A percentile compares a stretch with the other conserved stretches of the same genome.
phyloP scores from a whole-genome alignment of 257 asterid species.

The Marsdenia floribunda region DNA sequence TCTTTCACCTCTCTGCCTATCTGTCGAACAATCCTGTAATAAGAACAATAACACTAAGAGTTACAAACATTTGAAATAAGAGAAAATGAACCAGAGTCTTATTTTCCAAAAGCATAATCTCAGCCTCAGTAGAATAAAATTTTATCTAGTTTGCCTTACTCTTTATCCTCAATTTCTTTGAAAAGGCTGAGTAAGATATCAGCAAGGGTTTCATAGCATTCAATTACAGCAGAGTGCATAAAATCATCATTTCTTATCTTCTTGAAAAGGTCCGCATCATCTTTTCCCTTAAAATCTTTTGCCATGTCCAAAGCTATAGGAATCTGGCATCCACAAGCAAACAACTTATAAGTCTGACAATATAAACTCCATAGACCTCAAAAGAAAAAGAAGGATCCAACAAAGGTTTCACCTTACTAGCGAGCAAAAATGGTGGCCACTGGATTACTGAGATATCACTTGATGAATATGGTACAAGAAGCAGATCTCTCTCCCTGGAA shows the following conservation, averaged over 20 bases:
- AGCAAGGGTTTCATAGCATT: conserved; percentile 80
- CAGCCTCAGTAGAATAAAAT: background rate
- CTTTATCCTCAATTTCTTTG: conserved; percentile 50
- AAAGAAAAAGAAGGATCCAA: conserved; percentile 11
- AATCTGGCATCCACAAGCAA: conserved; percentile 46
- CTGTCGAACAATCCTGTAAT: conserved; percentile 55
- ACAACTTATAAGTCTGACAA: conserved; percentile 25
- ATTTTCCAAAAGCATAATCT: background rate
- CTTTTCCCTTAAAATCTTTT: conserved; percentile 73
- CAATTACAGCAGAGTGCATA: conserved; percentile 82
- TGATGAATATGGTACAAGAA: conserved; percentile 89
- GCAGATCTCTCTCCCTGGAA: conserved; percentile 82
- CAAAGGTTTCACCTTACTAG: conserved; percentile 75
- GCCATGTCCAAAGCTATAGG: conserved; percentile 99
- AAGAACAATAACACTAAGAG: conserved; percentile 16
- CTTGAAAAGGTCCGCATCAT: conserved; percentile 82
- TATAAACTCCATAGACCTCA: conserved; percentile 8
- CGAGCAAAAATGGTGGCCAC: conserved; percentile 99
- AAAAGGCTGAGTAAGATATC: conserved; percentile 63
- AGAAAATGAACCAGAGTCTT: conserved; percentile 4
- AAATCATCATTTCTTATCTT: conserved; percentile 77
- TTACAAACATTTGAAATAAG: conserved; percentile 18
- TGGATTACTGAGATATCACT: conserved; percentile 87
- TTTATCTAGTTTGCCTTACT: conserved; percentile 43
- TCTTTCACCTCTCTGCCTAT: conserved; percentile 60